These are phyloP conservation scores for Aspergillus thermomutatus DNA, from an alignment of 2,329 filamentous ascomycete genomes.

Conservation along the genomic window DNA sequence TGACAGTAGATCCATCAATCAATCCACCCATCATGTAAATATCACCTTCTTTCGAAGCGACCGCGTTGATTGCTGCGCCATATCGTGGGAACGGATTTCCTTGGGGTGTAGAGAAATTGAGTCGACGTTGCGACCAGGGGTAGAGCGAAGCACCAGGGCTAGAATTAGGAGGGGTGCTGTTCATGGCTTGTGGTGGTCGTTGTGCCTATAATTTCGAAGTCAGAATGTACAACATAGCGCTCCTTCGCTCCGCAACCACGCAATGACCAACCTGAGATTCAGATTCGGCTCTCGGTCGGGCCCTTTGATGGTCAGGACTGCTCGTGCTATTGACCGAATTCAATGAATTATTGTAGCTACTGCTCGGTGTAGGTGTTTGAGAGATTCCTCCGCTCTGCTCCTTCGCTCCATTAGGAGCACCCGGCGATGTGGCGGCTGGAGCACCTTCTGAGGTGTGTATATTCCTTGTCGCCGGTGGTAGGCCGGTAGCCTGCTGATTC, in stretches of 20 bases:
- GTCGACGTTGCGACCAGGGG: constrained; percentile 87
- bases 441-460: constrained; percentile 55
- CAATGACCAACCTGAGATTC: constrained; percentile 51
- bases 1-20: constrained; percentile 91
- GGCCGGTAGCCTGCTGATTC: constrained; percentile 54
- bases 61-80: constrained; percentile 90
- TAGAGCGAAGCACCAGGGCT: constrained; percentile 78
- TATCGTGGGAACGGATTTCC: constrained; percentile 92
- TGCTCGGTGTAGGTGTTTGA: constrained; percentile 69
- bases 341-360: constrained; percentile 63
- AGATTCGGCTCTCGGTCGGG: constrained; percentile 53
- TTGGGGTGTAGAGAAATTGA: constrained; percentile 80
- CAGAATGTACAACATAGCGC: neutral
- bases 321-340: constrained; percentile 64
- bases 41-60: constrained; percentile 92
- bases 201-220: constrained; percentile 20
- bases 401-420: constrained; percentile 47
- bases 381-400: constrained; percentile 33
- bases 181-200: constrained; percentile 52
- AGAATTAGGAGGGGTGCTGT: constrained; percentile 44
- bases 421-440: constrained; percentile 38
- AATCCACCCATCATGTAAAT: constrained; percentile 97
- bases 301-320: constrained; percentile 64
- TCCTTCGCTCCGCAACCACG: neutral
- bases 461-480: constrained; percentile 55